Evolutionary conservation across 2,329 filamentous ascomycete species (phyloP).

Genomic region (Exophiala spinifera): DNA sequence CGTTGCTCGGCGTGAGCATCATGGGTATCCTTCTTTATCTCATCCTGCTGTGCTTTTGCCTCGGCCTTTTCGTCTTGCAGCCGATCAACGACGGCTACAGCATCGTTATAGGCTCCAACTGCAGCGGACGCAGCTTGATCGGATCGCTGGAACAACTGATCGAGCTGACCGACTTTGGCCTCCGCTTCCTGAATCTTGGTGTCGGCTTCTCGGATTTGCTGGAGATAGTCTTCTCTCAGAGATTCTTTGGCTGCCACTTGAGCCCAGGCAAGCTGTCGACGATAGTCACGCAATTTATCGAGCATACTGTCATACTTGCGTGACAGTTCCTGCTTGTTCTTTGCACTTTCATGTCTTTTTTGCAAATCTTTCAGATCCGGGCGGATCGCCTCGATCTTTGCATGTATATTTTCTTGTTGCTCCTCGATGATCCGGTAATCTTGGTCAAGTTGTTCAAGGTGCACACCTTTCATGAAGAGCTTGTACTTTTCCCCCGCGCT

Average conservation of each 20-base stretch:
- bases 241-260: conserved; percentile 76
- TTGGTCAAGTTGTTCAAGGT: conserved; percentile 84
- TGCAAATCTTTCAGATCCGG: conserved; percentile 64
- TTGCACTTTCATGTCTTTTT: conserved; percentile 58
- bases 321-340: conserved; percentile 62
- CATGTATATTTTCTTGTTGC: conserved; percentile 68
- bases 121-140: conserved; percentile 34
- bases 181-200: conserved; percentile 50
- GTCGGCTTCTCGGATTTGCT: conserved; percentile 38
- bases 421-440: conserved; percentile 86
- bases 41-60: conserved; percentile 52
- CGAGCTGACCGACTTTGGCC: conserved; percentile 43
- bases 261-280: conserved; percentile 75
- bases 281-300: conserved; percentile 56
- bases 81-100: conserved; percentile 43
- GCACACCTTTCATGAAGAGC: conserved; percentile 92
- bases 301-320: conserved; percentile 65
- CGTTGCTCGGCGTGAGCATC: conserved; percentile 63
- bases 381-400: conserved; percentile 58
- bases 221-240: conserved; percentile 37
- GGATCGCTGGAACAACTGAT: conserved; percentile 45
- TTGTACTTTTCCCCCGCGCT: conserved; percentile 85
- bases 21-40: conserved; percentile 53
- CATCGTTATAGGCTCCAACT: conserved; percentile 42
- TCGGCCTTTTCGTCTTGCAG: conserved; percentile 48